Evolutionary conservation across 1,284 basidiomycete genomes (phyloP), one percentile per base, ranked within the genome.

Genomic region (Austroboletus niveus): DNA sequence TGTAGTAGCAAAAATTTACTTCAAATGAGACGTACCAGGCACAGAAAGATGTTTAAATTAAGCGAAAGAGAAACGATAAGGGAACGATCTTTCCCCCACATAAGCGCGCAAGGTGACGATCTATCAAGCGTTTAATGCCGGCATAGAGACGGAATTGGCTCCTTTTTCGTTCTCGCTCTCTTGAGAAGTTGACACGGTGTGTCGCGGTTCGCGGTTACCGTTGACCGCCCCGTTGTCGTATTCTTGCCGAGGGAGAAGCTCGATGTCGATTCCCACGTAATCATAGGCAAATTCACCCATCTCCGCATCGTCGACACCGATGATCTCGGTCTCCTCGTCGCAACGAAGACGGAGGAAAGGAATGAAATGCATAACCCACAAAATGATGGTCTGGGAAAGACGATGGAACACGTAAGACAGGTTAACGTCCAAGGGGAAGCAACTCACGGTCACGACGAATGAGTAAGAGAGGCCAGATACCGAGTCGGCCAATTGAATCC

Each of bases 261-360:
- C 82, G 43, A 77, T 72, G 60, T 91, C 88, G 54, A 91, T 70
- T 14, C 83, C 85, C 53, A 91, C 89, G 60, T 92, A 94, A 72
- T 94, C 91, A 68, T 94, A 93, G n/a, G 89, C 89, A 60, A 86
- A 93, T 73, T 98, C 95, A 62, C 95, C 95, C 78, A 97, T 87
- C 75, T 95, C 91, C 12, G 86, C 82, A 64, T 97, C 92, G 69
- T 98, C 96, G 57, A 97, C 86, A 57, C 96, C 96, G 53, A 98
- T 75, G 55, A 94, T 87, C 76, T 98, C 95, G 31, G 85, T 82
- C 58, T 94, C 89, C 61, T 96, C 94, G 31, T 75, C 72, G 17
- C 81, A 79, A 53, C 94, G 86, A 44, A 99, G 81, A 49, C 87
- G 79, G 55, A 92, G 77, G 57, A 85, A 86, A 3, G 96, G 96